Base-by-base conservation (phyloP, 345 rosid genomes). In the Hypericum androsaemum region DNA sequence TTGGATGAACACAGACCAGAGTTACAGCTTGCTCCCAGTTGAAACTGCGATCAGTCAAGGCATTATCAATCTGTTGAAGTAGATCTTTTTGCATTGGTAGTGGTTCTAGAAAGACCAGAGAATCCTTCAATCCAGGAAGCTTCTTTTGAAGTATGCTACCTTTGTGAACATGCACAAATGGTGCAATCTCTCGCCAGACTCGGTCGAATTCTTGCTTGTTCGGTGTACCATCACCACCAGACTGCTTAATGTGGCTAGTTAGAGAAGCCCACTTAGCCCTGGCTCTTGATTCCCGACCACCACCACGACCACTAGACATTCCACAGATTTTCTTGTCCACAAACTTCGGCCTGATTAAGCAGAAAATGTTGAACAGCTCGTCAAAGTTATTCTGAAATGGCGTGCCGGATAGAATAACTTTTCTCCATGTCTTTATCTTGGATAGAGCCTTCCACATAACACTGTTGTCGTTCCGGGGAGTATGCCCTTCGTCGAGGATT, bases 401-500 rank as follows among this genome's bases (percentile, higher is more conserved):
- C 28, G 96, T 88, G 47, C 96, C 96, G 0, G 96, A 84, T 32
- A 88, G 86, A 54, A 84, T 77, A 41, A 88, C 72, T 11, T 84
- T 77, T 66, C 65, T 84, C 42, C 65, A 57, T 0, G 94, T 81
- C 45, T 60, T 65, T 7, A 84, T 59, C 12, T 67, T 72, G 3
- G 74, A 54, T n/a, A 82, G 66, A 60, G 75, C 80, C 64, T 77
- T 75, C 83, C 86, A 88, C 44, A 88, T 69, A 15, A 39, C 43
- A 50, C 83, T 78, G 0, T 54, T 58, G 22, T 69, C 58, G 54
- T 88, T 88, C 6, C 94, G 80, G 5, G 94, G 76, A 0, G 79
- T 84, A 60, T 88, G 96, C 7, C 96, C 94, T 74, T 88, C 94
- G 40, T 88, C 96, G 40, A 88, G 78, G 41, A 88, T 63, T 39